Evolutionary conservation across 2,329 filamentous ascomycete genomes (phyloP), one percentile per base, ranked within the genome.

Genomic region (Ophioceras dolichostomum): DNA sequence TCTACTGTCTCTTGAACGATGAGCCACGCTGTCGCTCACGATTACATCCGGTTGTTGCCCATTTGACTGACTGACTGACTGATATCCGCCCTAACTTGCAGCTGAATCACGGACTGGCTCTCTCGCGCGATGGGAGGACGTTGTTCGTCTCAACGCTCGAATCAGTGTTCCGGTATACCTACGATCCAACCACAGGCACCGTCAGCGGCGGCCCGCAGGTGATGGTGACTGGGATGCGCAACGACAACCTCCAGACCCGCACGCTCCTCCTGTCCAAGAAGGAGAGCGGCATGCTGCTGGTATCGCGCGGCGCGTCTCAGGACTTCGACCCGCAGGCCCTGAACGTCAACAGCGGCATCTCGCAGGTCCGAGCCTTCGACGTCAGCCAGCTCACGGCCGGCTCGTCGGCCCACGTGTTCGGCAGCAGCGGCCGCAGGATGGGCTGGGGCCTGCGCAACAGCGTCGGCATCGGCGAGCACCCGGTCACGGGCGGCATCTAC

Each of bases 381-480:
- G 45, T 64, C 2, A 38, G 45, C 31, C 43, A 53, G 31, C 40
- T 63, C 19, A 39, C 46, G 39, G 19, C 46, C 19, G 10, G 48
- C 14, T 40, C 45, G 32, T 39, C 46, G 4, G 46, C 63, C 1
- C 61, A 60, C 47, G 57, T 72, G 41, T 75, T 65, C 33, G 62
- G 67, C 26, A 45, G 58, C 55, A 45, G 72, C 12, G 70, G 70
- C 3, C 45, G 52, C 10, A 47, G 70, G 0, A 55, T 75, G 3
- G 71, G 79, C 13, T 86, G 79, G 79, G 82, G 82, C 10, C 61
- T 87, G 37, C 67, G 79, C 27, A 86, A 86, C 53, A 76, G 77
- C 1, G 41, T 43, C 12, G 82, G 80, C 9, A 58, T 86, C 4
- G 76, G 62, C n/a, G 79, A 82, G 53, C 65, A 83, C 38, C 68